Base-by-base conservation (phyloP, 139 green algal genomes). In the Chlamydomonas eustigma region DNA sequence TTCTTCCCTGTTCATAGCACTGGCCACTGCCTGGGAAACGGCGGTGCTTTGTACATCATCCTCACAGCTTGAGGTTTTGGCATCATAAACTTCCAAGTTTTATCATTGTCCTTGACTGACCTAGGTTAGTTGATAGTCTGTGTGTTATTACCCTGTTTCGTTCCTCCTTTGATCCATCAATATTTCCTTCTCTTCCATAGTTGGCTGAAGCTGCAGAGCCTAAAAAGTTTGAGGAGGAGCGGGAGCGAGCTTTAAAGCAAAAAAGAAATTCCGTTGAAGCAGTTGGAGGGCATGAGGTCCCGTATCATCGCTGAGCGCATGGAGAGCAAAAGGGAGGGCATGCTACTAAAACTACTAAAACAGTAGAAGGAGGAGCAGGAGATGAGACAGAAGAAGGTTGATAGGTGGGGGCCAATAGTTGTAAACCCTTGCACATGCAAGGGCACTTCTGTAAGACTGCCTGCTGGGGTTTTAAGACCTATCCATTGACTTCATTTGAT, bases 121-220 rank as follows among this genome's bases (percentile, higher is more conserved):
- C n/a, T n/a, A n/a, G n/a, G n/a, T n/a, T n/a, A n/a, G n/a, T n/a
- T n/a, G n/a, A n/a, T n/a, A n/a, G n/a, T n/a, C n/a, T n/a, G n/a
- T n/a, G n/a, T n/a, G n/a, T n/a, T n/a, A n/a, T n/a, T n/a, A n/a
- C 18, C 44, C 44, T 58, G 44, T 58, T 58, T 58, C 44, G 18
- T 28, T 58, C 18, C 12, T 12, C 18, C 44, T 18, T 58, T 12
- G 12, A 58, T 58, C 44, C 18, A 58, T 58, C 12, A 58, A 58
- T 12, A 12, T 18, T 58, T 12, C 44, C 44, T 18, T 58, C 12
- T 18, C 18, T 68, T 4, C 34, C 1, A 58, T 67, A 91, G 87
- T 65, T 72, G 5, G 88, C 88, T 8, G 87, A 92, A 72, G 70
- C 84, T 35, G 85, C 78, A 12, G 90, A 93, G 83, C 63, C 88